Conservation (phyloP, 495 filamentous ascomycete genomes). For the Aspergillus biplanus region DNA sequence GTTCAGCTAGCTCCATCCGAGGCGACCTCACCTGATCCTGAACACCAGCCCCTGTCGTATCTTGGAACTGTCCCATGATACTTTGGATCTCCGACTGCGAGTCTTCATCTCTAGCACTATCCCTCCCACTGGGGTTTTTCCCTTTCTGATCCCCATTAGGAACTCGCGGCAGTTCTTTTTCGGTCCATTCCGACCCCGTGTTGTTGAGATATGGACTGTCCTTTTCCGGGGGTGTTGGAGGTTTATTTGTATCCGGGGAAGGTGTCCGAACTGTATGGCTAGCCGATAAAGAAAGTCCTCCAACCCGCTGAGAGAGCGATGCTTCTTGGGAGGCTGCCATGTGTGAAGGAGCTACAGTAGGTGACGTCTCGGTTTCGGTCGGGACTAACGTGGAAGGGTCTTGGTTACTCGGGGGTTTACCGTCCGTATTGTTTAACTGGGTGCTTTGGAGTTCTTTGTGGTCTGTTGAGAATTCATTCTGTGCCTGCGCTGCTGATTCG, state of each 20-base stretch:
- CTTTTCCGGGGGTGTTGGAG: constrained; percentile 48
- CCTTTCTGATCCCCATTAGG: constrained; percentile 58
- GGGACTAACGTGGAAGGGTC: constrained; percentile 4
- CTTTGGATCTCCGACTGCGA: constrained; percentile 89
- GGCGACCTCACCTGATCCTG: constrained; percentile 84
- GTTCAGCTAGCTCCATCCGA: constrained; percentile 70
- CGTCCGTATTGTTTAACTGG: constrained; percentile 24
- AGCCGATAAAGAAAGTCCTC: constrained; percentile 40
- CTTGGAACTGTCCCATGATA: constrained; percentile 87
- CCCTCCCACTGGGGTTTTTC: constrained; percentile 48
- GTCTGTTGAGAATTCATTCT: constrained; percentile 27
- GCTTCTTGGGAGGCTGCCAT: constrained; percentile 25
- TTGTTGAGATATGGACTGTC: constrained; percentile 63
- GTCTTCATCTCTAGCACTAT: constrained; percentile 63
- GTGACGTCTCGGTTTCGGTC: constrained; percentile 12
- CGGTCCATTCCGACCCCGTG: constrained; percentile 50
- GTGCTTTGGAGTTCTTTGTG: constrained; percentile 7
- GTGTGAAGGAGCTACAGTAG: constrained; percentile 16
- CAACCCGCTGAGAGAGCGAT: constrained; percentile 37
- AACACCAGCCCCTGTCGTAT: constrained; percentile 64
- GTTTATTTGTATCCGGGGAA: constrained; percentile 26
- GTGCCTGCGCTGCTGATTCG: constrained; percentile 25
- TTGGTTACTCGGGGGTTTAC: constrained; percentile 16
- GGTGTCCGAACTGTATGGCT: constrained; percentile 24
- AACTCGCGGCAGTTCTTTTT: constrained; percentile 58